Evolutionary conservation across 169 alveolate species (phyloP).

Genomic region (Plasmodium sp.): DNA sequence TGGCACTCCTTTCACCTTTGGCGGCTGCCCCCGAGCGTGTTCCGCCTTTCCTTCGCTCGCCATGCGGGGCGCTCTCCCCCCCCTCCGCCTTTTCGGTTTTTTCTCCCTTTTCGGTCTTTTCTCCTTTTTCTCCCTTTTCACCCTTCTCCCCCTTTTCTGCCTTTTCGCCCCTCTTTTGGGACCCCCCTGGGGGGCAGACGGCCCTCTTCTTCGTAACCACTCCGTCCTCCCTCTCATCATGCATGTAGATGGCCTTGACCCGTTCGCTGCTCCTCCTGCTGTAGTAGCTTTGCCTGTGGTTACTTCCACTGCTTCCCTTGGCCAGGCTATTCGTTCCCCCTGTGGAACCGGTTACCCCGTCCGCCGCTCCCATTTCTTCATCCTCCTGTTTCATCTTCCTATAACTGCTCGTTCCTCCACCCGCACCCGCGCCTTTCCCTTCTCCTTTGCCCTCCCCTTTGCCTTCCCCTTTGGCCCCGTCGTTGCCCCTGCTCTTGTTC

Average conservation of each 20-base stretch:
- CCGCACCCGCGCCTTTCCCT: neutral
- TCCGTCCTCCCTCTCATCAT: slow-evolving; percentile 19
- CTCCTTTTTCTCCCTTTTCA: neutral
- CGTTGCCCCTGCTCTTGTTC: neutral
- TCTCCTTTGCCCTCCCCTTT: neutral
- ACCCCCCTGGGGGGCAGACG: neutral
- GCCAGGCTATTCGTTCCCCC: neutral
- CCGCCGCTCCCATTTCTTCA: neutral
- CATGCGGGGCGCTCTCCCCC: neutral
- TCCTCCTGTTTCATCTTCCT: neutral
- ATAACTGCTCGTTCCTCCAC: neutral
- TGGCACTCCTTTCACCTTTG: neutral
- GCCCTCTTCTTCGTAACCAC: neutral
- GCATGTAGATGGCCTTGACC: neutral
- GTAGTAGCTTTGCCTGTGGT: neutral
- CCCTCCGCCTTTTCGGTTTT: neutral
- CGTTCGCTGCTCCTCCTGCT: slow-evolving; percentile 26
- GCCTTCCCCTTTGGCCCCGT: neutral
- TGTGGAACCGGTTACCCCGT: neutral
- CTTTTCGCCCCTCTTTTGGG: neutral
- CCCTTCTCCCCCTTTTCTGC: neutral
- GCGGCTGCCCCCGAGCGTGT: neutral
- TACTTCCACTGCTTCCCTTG: neutral
- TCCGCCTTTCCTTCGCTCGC: neutral
- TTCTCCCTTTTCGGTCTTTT: neutral